Evolutionary conservation across 1,284 basidiomycete genomes (phyloP), one percentile per base, ranked within the genome.

Genomic region (Neonothopanus nambi): DNA sequence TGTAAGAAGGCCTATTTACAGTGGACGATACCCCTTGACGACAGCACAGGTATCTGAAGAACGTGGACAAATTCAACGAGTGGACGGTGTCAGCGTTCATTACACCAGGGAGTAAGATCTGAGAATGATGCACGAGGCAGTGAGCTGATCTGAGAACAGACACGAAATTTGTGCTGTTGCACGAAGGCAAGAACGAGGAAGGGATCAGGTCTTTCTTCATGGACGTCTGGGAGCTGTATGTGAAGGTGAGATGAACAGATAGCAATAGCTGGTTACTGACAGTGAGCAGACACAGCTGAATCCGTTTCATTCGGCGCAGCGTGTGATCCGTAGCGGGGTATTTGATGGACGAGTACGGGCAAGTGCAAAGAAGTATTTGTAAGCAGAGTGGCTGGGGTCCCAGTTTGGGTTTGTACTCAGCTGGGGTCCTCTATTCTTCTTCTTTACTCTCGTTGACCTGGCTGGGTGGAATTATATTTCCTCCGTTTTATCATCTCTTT

Each of bases 1-100:
- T 98, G 95, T 95, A 70, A 70, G 89, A 74, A 37, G 50, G 23
- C 43, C n/a, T n/a, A n/a, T 20, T 35, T 26, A 28, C 11, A 11
- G 11, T 48, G 39, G n/a, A 28, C 35, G 33, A 40, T 8, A 52
- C 24, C 49, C 24, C 48, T 57, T 64, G 53, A 61, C 59, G 41
- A 51, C 35, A 36, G 20, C 36, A 18, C 65, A 97, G 95, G 87
- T 96, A 96, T 69, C 77, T 97, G 55, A 95, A 94, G 67, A 84
- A 85, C 18, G 85, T 97, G 52, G 95, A 98, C 78, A 91, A 89
- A 72, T 95, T 97, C 74, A 97, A 98, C 66, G 95, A 98, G 67
- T 98, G 95, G 95, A 94, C 84, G 1, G 86, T 97, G 18, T 97
- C 95, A 8, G 93, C 91, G 26, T 98, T 96, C 71, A 78, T 97